Conservation (phyloP, 1,284 basidiomycete species). For the Boletus calvinii region DNA sequence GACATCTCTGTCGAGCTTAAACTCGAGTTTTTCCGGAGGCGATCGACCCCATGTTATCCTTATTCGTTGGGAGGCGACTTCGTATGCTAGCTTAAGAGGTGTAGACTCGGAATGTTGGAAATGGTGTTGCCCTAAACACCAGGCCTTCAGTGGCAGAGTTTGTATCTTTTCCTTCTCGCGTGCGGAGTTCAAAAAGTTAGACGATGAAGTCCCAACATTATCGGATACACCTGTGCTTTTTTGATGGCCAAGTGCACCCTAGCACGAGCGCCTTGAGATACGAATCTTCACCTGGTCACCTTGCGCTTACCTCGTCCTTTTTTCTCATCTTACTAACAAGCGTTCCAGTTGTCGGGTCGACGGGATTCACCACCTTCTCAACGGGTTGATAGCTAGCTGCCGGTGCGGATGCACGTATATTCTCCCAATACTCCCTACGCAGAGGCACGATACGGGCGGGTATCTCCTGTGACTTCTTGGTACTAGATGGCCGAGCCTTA, state of each 20-base stretch:
- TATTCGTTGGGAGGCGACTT: slow-evolving; percentile 7
- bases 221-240: slow-evolving; percentile 10
- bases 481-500: background rate
- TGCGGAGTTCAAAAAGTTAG: slow-evolving; percentile 22
- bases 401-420: background rate
- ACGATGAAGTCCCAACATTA: slow-evolving; percentile 31
- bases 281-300: background rate
- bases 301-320: slow-evolving; percentile 26
- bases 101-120: slow-evolving; percentile 15
- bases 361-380: background rate
- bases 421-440: slow-evolving; percentile 13
- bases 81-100: slow-evolving; percentile 22
- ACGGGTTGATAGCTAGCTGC: slow-evolving; percentile 10
- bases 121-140: slow-evolving; percentile 26
- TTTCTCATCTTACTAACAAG: slow-evolving; percentile 25
- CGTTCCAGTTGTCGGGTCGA: slow-evolving; percentile 13
- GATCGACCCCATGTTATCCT: slow-evolving; percentile 13
- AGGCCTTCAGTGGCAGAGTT: slow-evolving; percentile 26
- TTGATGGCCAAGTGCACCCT: slow-evolving; percentile 10
- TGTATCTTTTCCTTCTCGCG: slow-evolving; percentile 7
- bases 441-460: slow-evolving; percentile 19
- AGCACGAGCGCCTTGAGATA: slow-evolving; percentile 4
- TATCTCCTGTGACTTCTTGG: slow-evolving; percentile 18
- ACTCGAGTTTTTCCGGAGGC: slow-evolving; percentile 11
- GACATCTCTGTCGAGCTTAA: slow-evolving; percentile 23